These are phyloP conservation scores for Fusarium staphyleae DNA, from an alignment of 2,329 filamentous ascomycete species.

Conservation along the genomic window DNA sequence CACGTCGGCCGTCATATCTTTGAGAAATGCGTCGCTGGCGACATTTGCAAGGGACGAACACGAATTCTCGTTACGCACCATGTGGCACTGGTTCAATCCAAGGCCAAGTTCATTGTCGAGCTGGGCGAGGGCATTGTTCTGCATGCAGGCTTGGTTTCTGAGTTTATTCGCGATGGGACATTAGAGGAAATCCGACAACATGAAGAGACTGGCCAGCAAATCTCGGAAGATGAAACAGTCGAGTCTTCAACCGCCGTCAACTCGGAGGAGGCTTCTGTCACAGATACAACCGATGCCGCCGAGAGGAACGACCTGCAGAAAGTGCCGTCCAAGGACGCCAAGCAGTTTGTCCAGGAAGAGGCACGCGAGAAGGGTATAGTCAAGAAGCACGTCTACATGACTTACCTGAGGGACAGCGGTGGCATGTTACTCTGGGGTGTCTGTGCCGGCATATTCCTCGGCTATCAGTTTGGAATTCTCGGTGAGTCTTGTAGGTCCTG, in stretches of 20 bases:
- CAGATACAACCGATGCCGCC: slow-evolving; percentile 50
- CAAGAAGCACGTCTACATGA: slow-evolving; percentile 69
- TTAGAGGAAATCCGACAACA: slow-evolving; percentile 65
- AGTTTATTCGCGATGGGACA: slow-evolving; percentile 65
- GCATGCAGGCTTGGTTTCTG: slow-evolving; percentile 68
- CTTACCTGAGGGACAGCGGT: slow-evolving; percentile 72
- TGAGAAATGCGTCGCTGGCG: slow-evolving; percentile 75
- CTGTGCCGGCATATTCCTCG: slow-evolving; percentile 61
- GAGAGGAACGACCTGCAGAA: slow-evolving; percentile 56
- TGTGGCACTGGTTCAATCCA: slow-evolving; percentile 72
- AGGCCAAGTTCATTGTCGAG: slow-evolving; percentile 76
- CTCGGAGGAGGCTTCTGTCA: slow-evolving; percentile 57
- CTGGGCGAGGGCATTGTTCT: slow-evolving; percentile 72
- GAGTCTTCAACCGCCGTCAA: slow-evolving; percentile 58
- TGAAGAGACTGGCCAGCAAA: slow-evolving; percentile 56
- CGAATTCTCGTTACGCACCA: slow-evolving; percentile 84
- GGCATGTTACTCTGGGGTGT: slow-evolving; percentile 66
- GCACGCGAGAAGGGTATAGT: slow-evolving; percentile 74
- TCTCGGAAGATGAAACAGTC: slow-evolving; percentile 56
- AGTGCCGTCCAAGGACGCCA: slow-evolving; percentile 59
- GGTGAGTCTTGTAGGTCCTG: slow-evolving; percentile 46
- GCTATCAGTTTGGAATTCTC: slow-evolving; percentile 62
- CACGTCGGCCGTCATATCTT: slow-evolving; percentile 83
- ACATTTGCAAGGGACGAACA: slow-evolving; percentile 73
- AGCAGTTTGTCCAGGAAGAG: slow-evolving; percentile 81